These are phyloP conservation scores for Termitomyces sp. DNA, from an alignment of 768 basidiomycete species.

Conservation along the genomic window DNA sequence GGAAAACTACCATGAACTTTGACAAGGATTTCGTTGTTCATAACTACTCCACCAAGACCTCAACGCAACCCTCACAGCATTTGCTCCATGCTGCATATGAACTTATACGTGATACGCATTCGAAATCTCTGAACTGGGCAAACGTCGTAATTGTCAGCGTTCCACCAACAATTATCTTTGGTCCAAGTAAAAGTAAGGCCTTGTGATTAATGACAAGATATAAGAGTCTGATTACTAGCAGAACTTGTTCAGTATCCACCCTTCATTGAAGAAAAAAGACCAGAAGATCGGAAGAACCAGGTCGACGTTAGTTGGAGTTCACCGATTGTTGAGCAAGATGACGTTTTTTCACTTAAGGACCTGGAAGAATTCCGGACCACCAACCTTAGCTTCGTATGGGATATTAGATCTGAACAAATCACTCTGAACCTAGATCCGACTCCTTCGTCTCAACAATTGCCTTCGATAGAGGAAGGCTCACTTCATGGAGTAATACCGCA, in stretches of 20 bases:
- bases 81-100: not conserved
- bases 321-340: conserved; percentile 22
- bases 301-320: conserved; percentile 31
- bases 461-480: conserved; percentile 22
- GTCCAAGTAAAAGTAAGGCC: not conserved
- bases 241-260: conserved; percentile 9
- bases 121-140: not conserved
- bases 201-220: not conserved
- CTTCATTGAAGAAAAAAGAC: not conserved
- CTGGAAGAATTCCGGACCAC: conserved; percentile 40
- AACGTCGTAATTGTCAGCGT: not conserved
- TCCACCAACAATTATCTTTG: not conserved
- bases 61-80: not conserved
- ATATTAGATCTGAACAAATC: not conserved
- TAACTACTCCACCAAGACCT: not conserved
- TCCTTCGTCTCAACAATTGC: not conserved
- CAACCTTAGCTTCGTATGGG: conserved; percentile 18
- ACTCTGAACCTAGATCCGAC: not conserved
- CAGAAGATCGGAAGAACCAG: conserved; percentile 5
- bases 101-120: not conserved
- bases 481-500: conserved; percentile 37
- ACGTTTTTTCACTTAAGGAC: conserved; percentile 28
- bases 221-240: not conserved
- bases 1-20: not conserved
- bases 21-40: conserved; percentile 1